Conservation (phyloP, 1,284 basidiomycete species). For the Schizophyllum commune region DNA sequence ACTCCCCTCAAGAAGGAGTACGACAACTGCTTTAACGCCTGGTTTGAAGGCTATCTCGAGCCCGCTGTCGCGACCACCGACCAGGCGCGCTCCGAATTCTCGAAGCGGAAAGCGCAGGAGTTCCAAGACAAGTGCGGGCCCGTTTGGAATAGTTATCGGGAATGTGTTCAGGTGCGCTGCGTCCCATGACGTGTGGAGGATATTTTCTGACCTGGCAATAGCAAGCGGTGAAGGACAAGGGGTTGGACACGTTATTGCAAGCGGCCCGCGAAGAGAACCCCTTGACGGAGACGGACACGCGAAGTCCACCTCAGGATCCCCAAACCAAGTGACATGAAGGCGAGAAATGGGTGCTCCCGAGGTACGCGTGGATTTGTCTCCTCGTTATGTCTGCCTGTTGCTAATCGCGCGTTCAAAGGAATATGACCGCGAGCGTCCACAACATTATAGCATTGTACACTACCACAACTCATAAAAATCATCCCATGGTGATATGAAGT, state of each 20-base stretch:
- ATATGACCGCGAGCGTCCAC: not conserved
- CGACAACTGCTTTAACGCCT: constrained; percentile 91
- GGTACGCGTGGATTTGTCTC: no score
- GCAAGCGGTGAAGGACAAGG: constrained; percentile 78
- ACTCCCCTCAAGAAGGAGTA: constrained; percentile 87
- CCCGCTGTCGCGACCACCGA: constrained; percentile 46
- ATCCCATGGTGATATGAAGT: no score
- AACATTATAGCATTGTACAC: not conserved
- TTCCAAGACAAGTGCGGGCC: constrained; percentile 79
- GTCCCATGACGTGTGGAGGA: not conserved
- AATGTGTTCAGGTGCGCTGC: constrained; percentile 56
- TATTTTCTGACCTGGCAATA: constrained; percentile 22
- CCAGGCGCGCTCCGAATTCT: constrained; percentile 39
- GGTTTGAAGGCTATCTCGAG: constrained; percentile 93
- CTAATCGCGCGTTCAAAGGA: no score
- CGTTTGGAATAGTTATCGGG: constrained; percentile 72
- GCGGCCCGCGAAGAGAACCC: constrained; percentile 82
- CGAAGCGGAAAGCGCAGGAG: constrained; percentile 61
- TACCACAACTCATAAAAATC: not conserved
- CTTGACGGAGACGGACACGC: constrained; percentile 40
- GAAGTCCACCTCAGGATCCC: constrained; percentile 17
- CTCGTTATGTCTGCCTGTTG: no score
- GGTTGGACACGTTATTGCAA: constrained; percentile 66
- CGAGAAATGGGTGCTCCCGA: not conserved
- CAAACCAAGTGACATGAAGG: not conserved